Conservation (phyloP, 305 asterid genomes). For the Fraxinus angustifolia region DNA sequence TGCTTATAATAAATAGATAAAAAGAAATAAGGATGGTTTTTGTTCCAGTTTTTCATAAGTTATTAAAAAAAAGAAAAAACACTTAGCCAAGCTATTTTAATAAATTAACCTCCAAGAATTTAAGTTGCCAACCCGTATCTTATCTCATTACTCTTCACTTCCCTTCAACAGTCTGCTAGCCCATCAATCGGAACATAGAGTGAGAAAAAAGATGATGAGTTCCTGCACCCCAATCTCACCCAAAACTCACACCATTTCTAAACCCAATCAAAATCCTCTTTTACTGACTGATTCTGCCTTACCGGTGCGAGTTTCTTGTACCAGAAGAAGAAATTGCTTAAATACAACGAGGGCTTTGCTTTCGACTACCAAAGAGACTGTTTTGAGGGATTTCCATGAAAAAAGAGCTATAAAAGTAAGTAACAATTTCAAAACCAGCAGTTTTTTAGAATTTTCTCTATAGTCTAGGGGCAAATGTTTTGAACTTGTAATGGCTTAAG, state of each 20-base stretch:
- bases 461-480: not conserved
- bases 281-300: slow-evolving; percentile 30
- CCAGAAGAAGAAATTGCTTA: slow-evolving; percentile 23
- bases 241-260: slow-evolving; percentile 29
- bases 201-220: slow-evolving; percentile 38
- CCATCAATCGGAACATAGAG: not conserved
- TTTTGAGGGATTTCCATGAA: slow-evolving; percentile 60
- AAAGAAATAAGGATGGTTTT: too few relatives aligned
- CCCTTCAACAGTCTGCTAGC: slow-evolving; percentile 8
- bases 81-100: not conserved
- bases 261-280: slow-evolving; percentile 43
- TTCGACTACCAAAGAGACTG: slow-evolving; percentile 54
- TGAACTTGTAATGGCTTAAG: not conserved
- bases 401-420: slow-evolving; percentile 76
- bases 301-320: slow-evolving; percentile 31
- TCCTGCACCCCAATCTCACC: slow-evolving; percentile 42
- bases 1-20: too few relatives aligned
- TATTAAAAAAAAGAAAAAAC: too few relatives aligned
- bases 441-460: not conserved
- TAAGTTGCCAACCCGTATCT: slow-evolving; percentile 15
- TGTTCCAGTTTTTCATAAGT: too few relatives aligned
- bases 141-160: slow-evolving; percentile 22
- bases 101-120: not conserved
- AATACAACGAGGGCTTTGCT: slow-evolving; percentile 50
- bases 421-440: not conserved